Percentiles rank a stretch among this genome's conserved stretches.
Evolutionary conservation across 306 rosid species (phyloP).

Genomic region (Parietaria judaica): DNA sequence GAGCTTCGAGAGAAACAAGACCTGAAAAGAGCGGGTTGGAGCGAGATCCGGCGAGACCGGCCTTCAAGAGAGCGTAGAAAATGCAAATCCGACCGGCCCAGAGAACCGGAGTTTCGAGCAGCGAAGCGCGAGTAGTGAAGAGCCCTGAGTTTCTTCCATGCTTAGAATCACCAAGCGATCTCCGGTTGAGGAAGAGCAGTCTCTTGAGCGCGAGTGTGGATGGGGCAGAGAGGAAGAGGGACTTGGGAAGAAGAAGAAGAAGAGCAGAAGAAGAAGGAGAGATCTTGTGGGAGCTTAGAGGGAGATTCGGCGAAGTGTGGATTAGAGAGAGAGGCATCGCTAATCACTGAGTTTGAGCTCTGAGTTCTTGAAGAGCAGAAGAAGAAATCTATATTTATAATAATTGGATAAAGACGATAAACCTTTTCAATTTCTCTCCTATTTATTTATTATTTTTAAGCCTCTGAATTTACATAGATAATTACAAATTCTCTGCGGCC

Average conservation of each 20-base stretch:
- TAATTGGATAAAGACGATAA: too few species aligned
- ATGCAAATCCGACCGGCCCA: slow-evolving; percentile 85
- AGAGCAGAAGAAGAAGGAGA: slow-evolving; percentile 29
- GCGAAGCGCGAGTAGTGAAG: slow-evolving; percentile 37
- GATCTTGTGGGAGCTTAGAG: neutral
- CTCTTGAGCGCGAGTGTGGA: slow-evolving; percentile 28
- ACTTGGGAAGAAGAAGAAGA: slow-evolving; percentile 36
- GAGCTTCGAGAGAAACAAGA: slow-evolving; percentile 2
- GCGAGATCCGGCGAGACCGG: slow-evolving; percentile 88
- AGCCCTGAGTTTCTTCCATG: slow-evolving; percentile 1
- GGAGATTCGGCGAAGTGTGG: slow-evolving; percentile 24
- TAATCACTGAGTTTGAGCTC: neutral
- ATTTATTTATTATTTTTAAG: too few species aligned
- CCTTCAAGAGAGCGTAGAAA: slow-evolving; percentile 76
- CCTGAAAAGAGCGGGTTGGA: slow-evolving; percentile 75
- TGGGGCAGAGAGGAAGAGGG: slow-evolving; percentile 29
- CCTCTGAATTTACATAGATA: too few species aligned
- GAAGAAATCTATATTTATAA: neutral
- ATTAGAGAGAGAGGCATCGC: slow-evolving; percentile 57
- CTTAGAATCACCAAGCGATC: slow-evolving; percentile 3
- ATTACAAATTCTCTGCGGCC: too few species aligned
- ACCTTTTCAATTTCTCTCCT: too few species aligned
- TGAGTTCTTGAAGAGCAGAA: neutral
- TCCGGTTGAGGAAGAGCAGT: slow-evolving; percentile 24
- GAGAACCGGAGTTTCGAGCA: slow-evolving; percentile 69